Evolutionary conservation across 768 basidiomycete species (phyloP), one percentile per base, ranked within the genome.

Genomic region (Mycena haematopus): DNA sequence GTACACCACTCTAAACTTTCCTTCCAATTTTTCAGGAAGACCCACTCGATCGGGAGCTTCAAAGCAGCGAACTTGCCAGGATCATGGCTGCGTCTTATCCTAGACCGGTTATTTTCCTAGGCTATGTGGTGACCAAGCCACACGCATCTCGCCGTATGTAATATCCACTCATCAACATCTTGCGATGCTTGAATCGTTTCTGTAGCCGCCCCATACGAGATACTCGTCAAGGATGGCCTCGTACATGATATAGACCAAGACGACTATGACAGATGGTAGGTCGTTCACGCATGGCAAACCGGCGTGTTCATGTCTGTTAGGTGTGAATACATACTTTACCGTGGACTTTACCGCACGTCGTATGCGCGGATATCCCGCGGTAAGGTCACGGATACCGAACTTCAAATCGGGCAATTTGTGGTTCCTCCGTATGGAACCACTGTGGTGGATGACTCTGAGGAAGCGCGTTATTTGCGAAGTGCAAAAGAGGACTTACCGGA

Each of bases 241-340:
- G 84, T 95, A 67, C 83, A 91, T 65, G 94, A 96, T 63, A 89
- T 95, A 47, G 92, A 95, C 70, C 74, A 82, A 58, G 81, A 88
- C 6, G 91, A 93, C 73, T 68, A 63, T 67, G 90, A 91, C 67
- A 79, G 91, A 49, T 93, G 91, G 91, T 88, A 65, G 58, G 79
- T 68, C 10, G 19, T 46, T 47, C 29, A 1, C 1, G 15, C 25
- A 57, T 36, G 4, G 6, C n/a, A 56, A 50, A 19, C 44, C 25
- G 6, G 36, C 15, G 14, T 65, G 47, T 46, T 57, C 45, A 51
- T 25, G 52, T 17, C 49, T 7, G 19, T 22, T 61, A 90, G 92
- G 91, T 96, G 94, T 77, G 92, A 96, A 79, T 96, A 96, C 70
- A 93, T 96, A 52, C 76, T 93, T 25, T 96, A 93, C 72, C 85